Percentiles rank a stretch among this genome's conserved stretches.
Evolutionary conservation across 768 basidiomycete species (phyloP).

Genomic region (Crassisporium funariophilum): DNA sequence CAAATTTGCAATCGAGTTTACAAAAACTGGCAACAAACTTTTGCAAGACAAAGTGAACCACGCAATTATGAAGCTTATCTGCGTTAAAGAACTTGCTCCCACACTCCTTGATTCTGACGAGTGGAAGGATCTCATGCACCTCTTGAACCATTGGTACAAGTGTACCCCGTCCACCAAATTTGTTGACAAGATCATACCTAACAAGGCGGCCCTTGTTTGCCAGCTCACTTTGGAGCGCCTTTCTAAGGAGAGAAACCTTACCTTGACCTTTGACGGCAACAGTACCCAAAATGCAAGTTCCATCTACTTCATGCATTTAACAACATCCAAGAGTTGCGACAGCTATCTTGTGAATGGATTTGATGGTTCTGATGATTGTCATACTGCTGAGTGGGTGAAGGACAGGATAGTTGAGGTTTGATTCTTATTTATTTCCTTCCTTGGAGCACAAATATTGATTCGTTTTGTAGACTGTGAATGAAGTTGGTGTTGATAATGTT

Average conservation of each 20-base stretch:
- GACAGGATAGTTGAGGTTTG: no score
- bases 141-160: slow-evolving; percentile 9
- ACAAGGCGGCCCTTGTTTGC: slow-evolving; percentile 7
- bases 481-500: slow-evolving; percentile 3
- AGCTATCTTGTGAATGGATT: slow-evolving; percentile 1
- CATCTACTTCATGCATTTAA: background rate
- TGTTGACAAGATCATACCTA: slow-evolving; percentile 14
- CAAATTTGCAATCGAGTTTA: no score
- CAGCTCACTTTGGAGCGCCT: slow-evolving; percentile 1
- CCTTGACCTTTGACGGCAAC: slow-evolving; percentile 4
- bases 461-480: slow-evolving; percentile 3
- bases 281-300: background rate
- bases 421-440: no score
- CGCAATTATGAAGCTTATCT: slow-evolving; percentile 22
- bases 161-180: slow-evolving; percentile 12
- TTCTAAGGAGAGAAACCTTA: slow-evolving; percentile 3
- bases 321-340: background rate
- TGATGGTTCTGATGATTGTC: background rate
- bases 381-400: slow-evolving; percentile 2
- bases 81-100: slow-evolving; percentile 21
- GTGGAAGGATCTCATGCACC: slow-evolving; percentile 25
- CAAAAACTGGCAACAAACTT: background rate
- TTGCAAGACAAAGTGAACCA: slow-evolving; percentile 14
- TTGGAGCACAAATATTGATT: background rate
- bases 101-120: slow-evolving; percentile 22